Percentiles rank a stretch among this genome's conserved stretches.
Conservation (phyloP, 140 eudicot genomes). For the Flaveria floridana region DNA sequence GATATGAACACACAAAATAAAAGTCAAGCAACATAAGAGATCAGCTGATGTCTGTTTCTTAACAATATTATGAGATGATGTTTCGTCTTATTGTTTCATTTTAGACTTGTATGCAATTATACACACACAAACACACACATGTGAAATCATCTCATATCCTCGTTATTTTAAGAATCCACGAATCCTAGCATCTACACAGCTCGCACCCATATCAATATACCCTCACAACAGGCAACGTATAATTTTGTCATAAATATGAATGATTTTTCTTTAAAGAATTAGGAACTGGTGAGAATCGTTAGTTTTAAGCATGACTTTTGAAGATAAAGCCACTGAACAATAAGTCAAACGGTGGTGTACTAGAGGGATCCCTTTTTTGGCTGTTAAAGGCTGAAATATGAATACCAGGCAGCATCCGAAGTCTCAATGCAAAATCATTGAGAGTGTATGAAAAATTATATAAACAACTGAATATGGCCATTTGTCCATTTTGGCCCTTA, state of each 20-base stretch:
- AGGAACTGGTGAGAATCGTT: background rate
- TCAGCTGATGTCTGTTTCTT: background rate
- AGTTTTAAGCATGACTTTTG: conserved; percentile 4
- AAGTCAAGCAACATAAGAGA: background rate
- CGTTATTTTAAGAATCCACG: background rate
- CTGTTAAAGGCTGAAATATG: conserved; percentile 2
- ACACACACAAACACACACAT: background rate
- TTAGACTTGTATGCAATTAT: conserved; percentile 10
- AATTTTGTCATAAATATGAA: background rate
- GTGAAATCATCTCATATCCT: conserved; percentile 10
- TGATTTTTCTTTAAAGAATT: conserved; percentile 1
- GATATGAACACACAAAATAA: conserved; percentile 5
- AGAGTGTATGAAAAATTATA: background rate
- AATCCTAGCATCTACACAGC: background rate
- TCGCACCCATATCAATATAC: background rate
- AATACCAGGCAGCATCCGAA: background rate
- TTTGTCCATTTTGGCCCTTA: background rate
- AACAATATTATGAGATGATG: background rate
- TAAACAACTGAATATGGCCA: background rate
- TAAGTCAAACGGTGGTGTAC: background rate
- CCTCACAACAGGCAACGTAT: background rate
- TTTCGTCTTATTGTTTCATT: background rate
- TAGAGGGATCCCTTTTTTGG: background rate
- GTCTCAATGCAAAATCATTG: conserved; percentile 5
- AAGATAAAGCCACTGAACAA: conserved; percentile 2